These are phyloP conservation scores for Rhynchosporium secalis DNA, from an alignment of 2,329 filamentous ascomycete genomes.

Conservation along the genomic window DNA sequence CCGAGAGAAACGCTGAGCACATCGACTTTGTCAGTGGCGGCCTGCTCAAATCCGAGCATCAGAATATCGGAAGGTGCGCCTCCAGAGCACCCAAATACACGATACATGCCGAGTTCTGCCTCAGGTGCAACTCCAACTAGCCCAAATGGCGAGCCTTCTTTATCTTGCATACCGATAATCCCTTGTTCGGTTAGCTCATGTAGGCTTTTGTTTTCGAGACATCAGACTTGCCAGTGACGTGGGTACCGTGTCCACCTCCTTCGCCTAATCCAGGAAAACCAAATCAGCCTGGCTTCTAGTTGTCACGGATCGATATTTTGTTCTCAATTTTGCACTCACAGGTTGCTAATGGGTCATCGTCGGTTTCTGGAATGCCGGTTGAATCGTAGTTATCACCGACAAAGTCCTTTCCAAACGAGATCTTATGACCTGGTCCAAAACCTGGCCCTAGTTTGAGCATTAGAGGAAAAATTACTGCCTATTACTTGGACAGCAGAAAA, in stretches of 20 bases:
- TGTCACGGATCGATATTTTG: not conserved
- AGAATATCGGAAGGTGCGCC: conserved; percentile 22
- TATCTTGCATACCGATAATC: not conserved
- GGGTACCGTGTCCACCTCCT: conserved; percentile 33
- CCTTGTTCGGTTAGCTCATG: not conserved
- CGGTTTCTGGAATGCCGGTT: not conserved
- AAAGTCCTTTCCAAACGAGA: conserved; percentile 57
- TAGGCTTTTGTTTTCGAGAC: not conserved
- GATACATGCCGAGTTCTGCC: conserved; percentile 30
- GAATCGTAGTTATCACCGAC: conserved; percentile 39
- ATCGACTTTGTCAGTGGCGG: conserved; percentile 28
- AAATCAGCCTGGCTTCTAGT: not conserved
- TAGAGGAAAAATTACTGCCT: too few relatives aligned
- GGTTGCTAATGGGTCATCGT: conserved; percentile 22
- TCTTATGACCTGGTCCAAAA: conserved; percentile 59
- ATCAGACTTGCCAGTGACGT: conserved; percentile 24
- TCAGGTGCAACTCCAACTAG: conserved; percentile 25
- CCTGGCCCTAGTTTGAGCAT: conserved; percentile 31
- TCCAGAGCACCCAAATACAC: conserved; percentile 24
- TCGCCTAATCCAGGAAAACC: not conserved
- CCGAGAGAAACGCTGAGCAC: conserved; percentile 31
- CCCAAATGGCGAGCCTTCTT: not conserved
- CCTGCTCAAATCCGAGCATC: conserved; percentile 26
- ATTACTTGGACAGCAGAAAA: too few relatives aligned
- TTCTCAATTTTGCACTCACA: conserved; percentile 12